Evolutionary conservation across 1,284 basidiomycete genomes (phyloP).

Genomic region (Marasmius tenuissimus): DNA sequence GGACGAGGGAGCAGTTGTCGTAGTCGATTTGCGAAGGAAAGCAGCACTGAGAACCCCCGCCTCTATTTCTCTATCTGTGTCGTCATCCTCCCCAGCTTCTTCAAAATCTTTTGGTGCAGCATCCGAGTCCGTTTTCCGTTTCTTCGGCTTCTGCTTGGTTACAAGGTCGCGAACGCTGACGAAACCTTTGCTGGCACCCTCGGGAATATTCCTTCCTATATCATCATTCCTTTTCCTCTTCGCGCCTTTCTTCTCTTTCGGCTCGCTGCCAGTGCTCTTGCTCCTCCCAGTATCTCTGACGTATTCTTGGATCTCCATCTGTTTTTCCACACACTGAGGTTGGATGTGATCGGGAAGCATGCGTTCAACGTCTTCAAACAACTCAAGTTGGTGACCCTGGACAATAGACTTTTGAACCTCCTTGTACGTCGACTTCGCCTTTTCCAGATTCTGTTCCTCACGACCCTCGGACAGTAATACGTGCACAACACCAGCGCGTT

Average conservation of each 20-base stretch:
- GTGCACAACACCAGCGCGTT: conserved; percentile 87
- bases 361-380: conserved; percentile 90
- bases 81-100: conserved; percentile 47
- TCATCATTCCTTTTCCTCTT: conserved; percentile 76
- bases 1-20: conserved; percentile 25
- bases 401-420: conserved; percentile 90
- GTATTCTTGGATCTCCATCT: conserved; percentile 79
- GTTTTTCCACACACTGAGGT: conserved; percentile 78
- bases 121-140: conserved; percentile 18
- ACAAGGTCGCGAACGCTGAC: conserved; percentile 62
- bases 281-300: conserved; percentile 52
- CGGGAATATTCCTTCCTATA: conserved; percentile 63
- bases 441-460: conserved; percentile 91
- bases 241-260: conserved; percentile 33
- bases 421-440: conserved; percentile 86
- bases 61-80: conserved; percentile 62
- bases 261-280: conserved; percentile 28
- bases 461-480: conserved; percentile 91
- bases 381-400: conserved; percentile 83
- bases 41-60: conserved; percentile 44
- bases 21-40: conserved; percentile 46
- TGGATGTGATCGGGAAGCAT: conserved; percentile 80
- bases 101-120: conserved; percentile 35
- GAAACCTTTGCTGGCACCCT: conserved; percentile 62
- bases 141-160: conserved; percentile 46